phyloP scores from a whole-genome alignment of 768 basidiomycete genomes.

The Rhizopogon sp. region DNA sequence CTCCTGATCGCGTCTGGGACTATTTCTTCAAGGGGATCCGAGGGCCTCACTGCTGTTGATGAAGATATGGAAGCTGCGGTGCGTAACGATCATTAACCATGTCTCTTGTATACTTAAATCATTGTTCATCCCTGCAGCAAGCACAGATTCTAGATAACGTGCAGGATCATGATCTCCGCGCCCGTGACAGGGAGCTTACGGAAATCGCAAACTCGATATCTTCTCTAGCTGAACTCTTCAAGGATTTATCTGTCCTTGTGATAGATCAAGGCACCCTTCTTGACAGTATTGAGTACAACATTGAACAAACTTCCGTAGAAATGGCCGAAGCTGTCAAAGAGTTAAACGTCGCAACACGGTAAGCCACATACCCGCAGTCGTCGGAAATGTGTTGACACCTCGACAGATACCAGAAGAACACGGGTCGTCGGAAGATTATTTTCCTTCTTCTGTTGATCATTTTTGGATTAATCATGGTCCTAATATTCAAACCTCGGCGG shows the following conservation, averaged over 20 bases:
- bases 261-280: conserved; percentile 98
- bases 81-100: conserved; percentile 28
- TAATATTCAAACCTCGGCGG: conserved; percentile 89
- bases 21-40: conserved; percentile 75
- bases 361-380: conserved; percentile 21
- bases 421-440: conserved; percentile 90
- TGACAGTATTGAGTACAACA: conserved; percentile 96
- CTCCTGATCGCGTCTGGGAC: conserved; percentile 86
- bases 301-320: conserved; percentile 83
- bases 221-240: conserved; percentile 90
- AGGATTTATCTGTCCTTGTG: conserved; percentile 87
- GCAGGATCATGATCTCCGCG: conserved; percentile 35
- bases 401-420: conserved; percentile 86
- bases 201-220: conserved; percentile 92
- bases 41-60: conserved; percentile 79
- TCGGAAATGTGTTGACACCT: not conserved
- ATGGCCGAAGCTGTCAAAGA: conserved; percentile 83
- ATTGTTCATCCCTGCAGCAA: conserved; percentile 17
- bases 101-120: conserved; percentile 7
- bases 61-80: conserved; percentile 89
- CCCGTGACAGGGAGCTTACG: conserved; percentile 67
- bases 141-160: conserved; percentile 33
- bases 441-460: conserved; percentile 89
- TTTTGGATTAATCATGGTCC: conserved; percentile 77
- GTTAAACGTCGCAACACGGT: conserved; percentile 78